phyloP scores from a whole-genome alignment of 2,329 filamentous ascomycete species.

The Pseudopithomyces chartarum region DNA sequence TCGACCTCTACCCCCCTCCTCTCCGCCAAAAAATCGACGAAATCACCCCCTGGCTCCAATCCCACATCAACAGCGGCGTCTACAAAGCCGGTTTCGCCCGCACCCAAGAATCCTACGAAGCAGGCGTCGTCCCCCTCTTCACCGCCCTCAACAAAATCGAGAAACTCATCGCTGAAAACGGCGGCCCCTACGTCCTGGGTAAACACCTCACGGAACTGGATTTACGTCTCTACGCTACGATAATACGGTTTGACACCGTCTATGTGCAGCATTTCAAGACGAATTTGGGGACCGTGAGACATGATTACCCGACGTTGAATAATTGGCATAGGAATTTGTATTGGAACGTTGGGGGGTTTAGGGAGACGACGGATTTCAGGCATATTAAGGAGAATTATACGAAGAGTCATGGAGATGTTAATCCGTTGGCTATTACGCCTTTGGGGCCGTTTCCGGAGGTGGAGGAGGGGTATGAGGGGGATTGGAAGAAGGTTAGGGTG shows the following conservation, averaged over 20 bases:
- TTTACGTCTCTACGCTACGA: slow-evolving; percentile 60
- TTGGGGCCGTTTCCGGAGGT: slow-evolving; percentile 65
- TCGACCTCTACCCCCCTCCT: slow-evolving; percentile 60
- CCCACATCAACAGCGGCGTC: slow-evolving; percentile 63
- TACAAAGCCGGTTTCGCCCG: slow-evolving; percentile 66
- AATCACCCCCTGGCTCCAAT: slow-evolving; percentile 59
- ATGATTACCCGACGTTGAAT: slow-evolving; percentile 64
- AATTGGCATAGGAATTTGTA: slow-evolving; percentile 66
- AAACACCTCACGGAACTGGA: slow-evolving; percentile 63
- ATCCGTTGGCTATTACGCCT: slow-evolving; percentile 66
- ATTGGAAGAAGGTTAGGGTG: slow-evolving; percentile 54
- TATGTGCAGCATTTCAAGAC: slow-evolving; percentile 72
- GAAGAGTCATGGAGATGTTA: slow-evolving; percentile 64
- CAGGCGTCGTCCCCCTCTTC: slow-evolving; percentile 61
- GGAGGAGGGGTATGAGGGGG: slow-evolving; percentile 56
- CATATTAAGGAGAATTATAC: slow-evolving; percentile 71
- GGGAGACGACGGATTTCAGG: slow-evolving; percentile 65
- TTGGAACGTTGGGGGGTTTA: slow-evolving; percentile 60
- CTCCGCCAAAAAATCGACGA: slow-evolving; percentile 58
- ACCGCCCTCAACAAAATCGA: slow-evolving; percentile 65
- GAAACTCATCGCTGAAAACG: slow-evolving; percentile 50
- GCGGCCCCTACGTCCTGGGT: slow-evolving; percentile 63
- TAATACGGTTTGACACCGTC: slow-evolving; percentile 64
- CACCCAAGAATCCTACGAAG: slow-evolving; percentile 61
- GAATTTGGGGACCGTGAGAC: slow-evolving; percentile 64